Base-by-base conservation (phyloP, 306 rosid species). In the Erythrophleum fordii region DNA sequence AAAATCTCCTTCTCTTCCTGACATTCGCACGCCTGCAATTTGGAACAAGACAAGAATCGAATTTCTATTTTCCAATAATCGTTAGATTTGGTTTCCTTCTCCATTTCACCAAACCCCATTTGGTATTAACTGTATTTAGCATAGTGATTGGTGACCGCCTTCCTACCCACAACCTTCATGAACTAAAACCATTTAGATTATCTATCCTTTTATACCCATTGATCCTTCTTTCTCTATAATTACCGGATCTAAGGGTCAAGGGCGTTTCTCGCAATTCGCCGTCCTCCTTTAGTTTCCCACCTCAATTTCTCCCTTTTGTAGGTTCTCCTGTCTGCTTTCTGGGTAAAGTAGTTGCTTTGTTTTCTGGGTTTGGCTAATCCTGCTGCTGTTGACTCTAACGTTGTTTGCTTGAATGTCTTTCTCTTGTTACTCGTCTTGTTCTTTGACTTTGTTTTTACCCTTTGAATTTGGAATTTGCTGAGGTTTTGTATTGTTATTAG, bases 161-260 rank as follows among this genome's bases (percentile, higher is more conserved):
- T 44, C 29, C 77, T 42, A 79, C 64, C 56, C 12, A 4, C 64
- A 16, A 56, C 78, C 31, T 73, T 46, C 62, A 6, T 41, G 6
- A 56, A 20, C 83, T 35, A 45, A 69, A 76, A 25, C 37, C 70
- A 8, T 12, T 22, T 18, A 18, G 26, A 51, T 28, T 65, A 75
- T 56, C 64, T 49, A 22, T 58, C 25, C 25, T 6, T 41, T 53
- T 13, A 6, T 35, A 37, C 35, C 52, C 29, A 5, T 45, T 42
- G 11, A 18, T 42, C 18, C 13, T 25, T 59, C 20, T 26, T 6
- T 16, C 28, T 42, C 79, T 60, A 17, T 59, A 16, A 11, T 60
- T 41, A 14, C 45, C 41, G 79, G 83, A 83, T 86, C 89, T 74
- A 69, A 83, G 79, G 66, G 73, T 78, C 55, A 42, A 23, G 23